Base-by-base conservation (phyloP, 257 asterid species). In the Solanum dulcamara region DNA sequence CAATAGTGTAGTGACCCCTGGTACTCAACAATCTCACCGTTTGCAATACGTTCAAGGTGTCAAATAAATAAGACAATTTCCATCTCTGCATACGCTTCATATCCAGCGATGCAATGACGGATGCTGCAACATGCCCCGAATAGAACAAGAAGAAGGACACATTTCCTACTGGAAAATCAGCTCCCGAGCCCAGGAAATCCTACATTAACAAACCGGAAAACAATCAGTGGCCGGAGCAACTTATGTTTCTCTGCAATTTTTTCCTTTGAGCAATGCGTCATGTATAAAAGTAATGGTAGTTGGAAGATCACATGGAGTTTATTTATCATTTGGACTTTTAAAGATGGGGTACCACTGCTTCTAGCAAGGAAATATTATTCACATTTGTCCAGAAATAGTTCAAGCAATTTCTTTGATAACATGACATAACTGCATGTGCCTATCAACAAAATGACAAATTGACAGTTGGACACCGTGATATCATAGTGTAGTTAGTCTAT, bases 61-160 rank as follows among this genome's bases (percentile, higher is more conserved):
- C 90, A 33, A 88, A 88, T 32, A 50, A 37, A 66, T 67, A 68
- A 1, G 87, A 83, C 84, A 85, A 55, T 59, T 71, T 67, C 87
- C 81, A 84, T 72, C 88, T 88, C 60, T 68, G 81, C 90, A 88
- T 55, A 28, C 88, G 79, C 46, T 81, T 88, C 90, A 88, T 86
- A 33, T 85, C 88, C 5, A 88, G 62, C 0, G 90, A 88, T 2
- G 88, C 90, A 33, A 88, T 88, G 30, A 88, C 75, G 0, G 90
- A 86, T 44, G 90, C 88, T n/a, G 87, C 90, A 17, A 88, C 90
- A 68, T 88, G 90, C 66, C 88, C 90, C 4, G 90, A 88, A 83
- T 88, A 88, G 82, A 88, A 88, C 70, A 88, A 59, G 88, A 88
- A 88, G 40, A 88, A 88, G 0, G 90, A 88, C 20, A 88, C 88